Evolutionary conservation across 2,329 filamentous ascomycete genomes (phyloP), one percentile per base, ranked within the genome.

Genomic region (Colletotrichum tropicale): DNA sequence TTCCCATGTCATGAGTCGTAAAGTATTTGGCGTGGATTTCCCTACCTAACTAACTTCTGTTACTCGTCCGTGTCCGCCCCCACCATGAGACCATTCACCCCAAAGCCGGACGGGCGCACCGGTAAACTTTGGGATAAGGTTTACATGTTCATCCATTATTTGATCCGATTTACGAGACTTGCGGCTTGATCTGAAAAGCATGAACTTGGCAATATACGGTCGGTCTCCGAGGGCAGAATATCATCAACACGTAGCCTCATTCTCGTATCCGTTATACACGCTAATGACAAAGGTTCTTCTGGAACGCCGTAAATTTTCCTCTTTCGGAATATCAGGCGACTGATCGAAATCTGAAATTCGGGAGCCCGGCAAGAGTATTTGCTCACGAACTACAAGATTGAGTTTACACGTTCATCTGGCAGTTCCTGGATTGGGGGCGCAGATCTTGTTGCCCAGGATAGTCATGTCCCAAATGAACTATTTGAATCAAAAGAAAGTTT

Each of bases 341-440:
- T 43, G 9, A 43, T n/a, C 38, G 18, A 43, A 43, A n/a, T 43
- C 36, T 43, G 38, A 0, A 43, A 43, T 0, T 3, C 9, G 36
- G 36, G 16, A 18, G 1, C 38, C 3, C 5, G 18, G 9, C 38
- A 43, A 43, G 3, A 43, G 1, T n/a, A n/a, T 0, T 1, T n/a
- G 3, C 1, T 43, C 18, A n/a, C 38, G 38, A 43, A 43, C 38
- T n/a, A 0, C 38, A 43, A 43, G 38, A 43, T 43, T 43, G 18
- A 43, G 16, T n/a, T 43, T 43, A n/a, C 18, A 4, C 0, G 38
- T 43, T 43, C 38, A 43, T 43, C 38, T n/a, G 5, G 38, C 16
- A 43, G 1, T 43, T 43, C 18, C 16, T 43, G 38, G 18, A n/a
- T 3, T 43, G 18, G 38, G 18, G 38, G 38, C 38, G 38, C 18